phyloP scores from a whole-genome alignment of 2,329 filamentous ascomycete genomes.

The Beauveria brongniartii region DNA sequence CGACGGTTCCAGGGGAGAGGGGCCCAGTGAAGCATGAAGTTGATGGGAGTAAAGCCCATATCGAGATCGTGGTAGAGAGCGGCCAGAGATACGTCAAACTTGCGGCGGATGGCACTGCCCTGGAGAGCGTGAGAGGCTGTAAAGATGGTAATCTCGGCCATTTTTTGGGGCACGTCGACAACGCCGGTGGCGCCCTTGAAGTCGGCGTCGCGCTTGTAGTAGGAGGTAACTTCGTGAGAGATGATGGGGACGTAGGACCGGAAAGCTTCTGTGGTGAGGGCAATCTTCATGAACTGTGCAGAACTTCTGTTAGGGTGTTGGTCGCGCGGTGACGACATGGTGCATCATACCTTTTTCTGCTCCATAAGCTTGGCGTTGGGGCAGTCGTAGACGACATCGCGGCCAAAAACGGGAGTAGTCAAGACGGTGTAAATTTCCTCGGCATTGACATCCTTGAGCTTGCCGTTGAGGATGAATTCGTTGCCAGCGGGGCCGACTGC shows the following conservation, averaged over 20 bases:
- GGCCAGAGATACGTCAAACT: constrained; percentile 74
- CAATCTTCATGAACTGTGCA: constrained; percentile 67
- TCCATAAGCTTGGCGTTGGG: constrained; percentile 91
- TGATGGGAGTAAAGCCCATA: constrained; percentile 82
- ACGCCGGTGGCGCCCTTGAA: constrained; percentile 63
- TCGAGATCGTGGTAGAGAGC: constrained; percentile 82
- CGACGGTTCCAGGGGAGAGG: constrained; percentile 82
- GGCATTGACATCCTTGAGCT: constrained; percentile 80
- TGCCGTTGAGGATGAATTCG: constrained; percentile 87
- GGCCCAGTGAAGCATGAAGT: constrained; percentile 84
- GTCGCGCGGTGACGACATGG: neutral
- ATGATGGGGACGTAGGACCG: constrained; percentile 72
- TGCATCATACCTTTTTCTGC: constrained; percentile 71
- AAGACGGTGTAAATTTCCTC: constrained; percentile 84
- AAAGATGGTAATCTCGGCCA: constrained; percentile 85
- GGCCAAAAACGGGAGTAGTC: constrained; percentile 65
- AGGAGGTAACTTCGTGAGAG: constrained; percentile 63
- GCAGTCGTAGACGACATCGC: constrained; percentile 84
- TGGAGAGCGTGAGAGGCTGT: constrained; percentile 81
- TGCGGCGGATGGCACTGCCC: constrained; percentile 71
- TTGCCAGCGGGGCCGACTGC: constrained; percentile 76
- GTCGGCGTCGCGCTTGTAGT: constrained; percentile 56
- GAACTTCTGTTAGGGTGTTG: constrained; percentile 13
- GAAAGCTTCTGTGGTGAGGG: constrained; percentile 67
- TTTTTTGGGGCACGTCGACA: constrained; percentile 63